phyloP scores from a whole-genome alignment of 352 stramenopile species.

The Phytophthora meadii region DNA sequence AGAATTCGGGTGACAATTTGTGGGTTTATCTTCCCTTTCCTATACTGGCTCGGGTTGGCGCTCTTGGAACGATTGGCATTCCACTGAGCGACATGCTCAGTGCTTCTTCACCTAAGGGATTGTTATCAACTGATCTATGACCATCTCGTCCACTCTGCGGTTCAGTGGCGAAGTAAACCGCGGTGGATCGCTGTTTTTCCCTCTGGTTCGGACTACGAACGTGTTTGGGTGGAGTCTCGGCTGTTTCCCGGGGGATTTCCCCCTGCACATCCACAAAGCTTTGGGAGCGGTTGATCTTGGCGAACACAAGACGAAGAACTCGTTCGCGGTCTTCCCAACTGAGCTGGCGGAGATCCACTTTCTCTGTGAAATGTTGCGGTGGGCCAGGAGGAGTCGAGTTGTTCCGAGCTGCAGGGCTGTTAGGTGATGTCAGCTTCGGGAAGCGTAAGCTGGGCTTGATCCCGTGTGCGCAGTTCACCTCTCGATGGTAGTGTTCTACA shows the following conservation, averaged over 20 bases:
- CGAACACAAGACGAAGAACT: slow-evolving; percentile 93
- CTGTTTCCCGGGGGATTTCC: slow-evolving; percentile 13
- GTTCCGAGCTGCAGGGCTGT: slow-evolving; percentile 8
- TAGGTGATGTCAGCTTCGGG: slow-evolving; percentile 49
- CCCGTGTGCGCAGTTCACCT: slow-evolving; percentile 54
- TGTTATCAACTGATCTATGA: slow-evolving; percentile 13
- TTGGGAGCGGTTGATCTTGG: slow-evolving; percentile 91
- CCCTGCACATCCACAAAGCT: slow-evolving; percentile 49
- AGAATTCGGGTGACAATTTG: background rate
- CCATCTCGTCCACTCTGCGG: slow-evolving; percentile 23
- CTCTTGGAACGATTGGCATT: slow-evolving; percentile 47
- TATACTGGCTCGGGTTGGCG: slow-evolving; percentile 17
- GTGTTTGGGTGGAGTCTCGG: slow-evolving; percentile 21
- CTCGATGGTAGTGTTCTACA: slow-evolving; percentile 59
- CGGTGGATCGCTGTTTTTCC: slow-evolving; percentile 22
- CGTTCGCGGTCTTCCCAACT: slow-evolving; percentile 92
- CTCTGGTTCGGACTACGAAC: slow-evolving; percentile 24
- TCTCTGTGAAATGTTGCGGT: slow-evolving; percentile 57
- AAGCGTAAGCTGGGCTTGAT: slow-evolving; percentile 52
- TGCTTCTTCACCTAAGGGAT: slow-evolving; percentile 17
- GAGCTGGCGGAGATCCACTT: slow-evolving; percentile 90
- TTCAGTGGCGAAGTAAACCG: slow-evolving; percentile 71
- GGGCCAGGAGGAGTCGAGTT: slow-evolving; percentile 2
- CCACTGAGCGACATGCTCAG: slow-evolving; percentile 70
- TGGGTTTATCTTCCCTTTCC: slow-evolving; percentile 24